Conservation (phyloP, 2,329 filamentous ascomycete genomes). For the Colletotrichum neosansevieriae region DNA sequence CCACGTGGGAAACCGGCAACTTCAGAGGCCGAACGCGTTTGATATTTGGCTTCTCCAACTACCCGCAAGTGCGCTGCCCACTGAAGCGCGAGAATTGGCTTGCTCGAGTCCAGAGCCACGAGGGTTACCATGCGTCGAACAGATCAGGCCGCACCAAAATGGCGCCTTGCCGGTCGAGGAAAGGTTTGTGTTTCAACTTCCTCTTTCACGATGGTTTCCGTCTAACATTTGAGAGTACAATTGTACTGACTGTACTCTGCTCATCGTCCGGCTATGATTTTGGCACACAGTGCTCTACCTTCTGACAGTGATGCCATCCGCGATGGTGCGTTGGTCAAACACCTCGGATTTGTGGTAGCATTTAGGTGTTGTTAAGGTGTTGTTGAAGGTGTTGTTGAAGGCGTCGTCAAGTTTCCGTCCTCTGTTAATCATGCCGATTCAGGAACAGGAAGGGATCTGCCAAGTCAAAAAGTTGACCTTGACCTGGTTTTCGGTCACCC, state of each 20-base stretch:
- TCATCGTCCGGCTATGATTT: not conserved
- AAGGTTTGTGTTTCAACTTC: conserved; percentile 3
- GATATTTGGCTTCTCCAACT: not conserved
- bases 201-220: conserved; percentile 1
- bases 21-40: not conserved
- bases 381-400: not conserved
- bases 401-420: not conserved
- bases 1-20: not conserved
- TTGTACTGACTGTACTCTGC: not conserved
- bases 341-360: not conserved
- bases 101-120: not conserved
- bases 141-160: not conserved
- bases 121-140: not conserved
- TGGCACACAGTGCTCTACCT: not conserved
- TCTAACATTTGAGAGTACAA: not conserved
- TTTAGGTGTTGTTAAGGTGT: not conserved
- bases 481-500: not conserved
- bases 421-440: not conserved
- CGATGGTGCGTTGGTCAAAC: not conserved
- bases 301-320: conserved; percentile 23
- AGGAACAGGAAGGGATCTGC: conserved; percentile 34
- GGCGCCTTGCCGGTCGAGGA: not conserved
- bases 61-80: not conserved
- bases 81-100: not conserved
- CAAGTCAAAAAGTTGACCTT: not conserved